phyloP scores from a whole-genome alignment of 202 grass and related monocot species.

The Carex sylvatica region DNA sequence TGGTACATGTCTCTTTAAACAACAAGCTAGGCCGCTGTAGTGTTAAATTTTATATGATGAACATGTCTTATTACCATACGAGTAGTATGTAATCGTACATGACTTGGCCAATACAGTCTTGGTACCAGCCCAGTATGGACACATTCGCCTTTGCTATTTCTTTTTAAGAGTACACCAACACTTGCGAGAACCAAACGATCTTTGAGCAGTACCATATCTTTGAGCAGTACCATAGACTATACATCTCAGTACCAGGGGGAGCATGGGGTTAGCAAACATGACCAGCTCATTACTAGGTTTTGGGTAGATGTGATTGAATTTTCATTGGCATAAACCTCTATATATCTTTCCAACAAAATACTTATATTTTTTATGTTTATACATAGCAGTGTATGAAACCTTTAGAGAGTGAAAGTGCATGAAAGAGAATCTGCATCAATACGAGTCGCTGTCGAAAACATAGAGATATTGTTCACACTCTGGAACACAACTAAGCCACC shows the following conservation, averaged over 20 bases:
- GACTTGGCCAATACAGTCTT: not conserved
- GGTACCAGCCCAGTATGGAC: not conserved
- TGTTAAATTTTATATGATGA: not conserved
- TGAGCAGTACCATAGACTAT: not conserved
- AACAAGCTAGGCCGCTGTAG: not conserved
- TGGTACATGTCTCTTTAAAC: too few species aligned
- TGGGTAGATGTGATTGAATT: not conserved
- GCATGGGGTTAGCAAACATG: not conserved
- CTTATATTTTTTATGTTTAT: conserved; percentile 3
- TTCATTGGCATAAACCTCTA: conserved; percentile 1
- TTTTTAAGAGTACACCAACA: not conserved
- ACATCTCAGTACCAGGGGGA: not conserved
- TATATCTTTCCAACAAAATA: not conserved
- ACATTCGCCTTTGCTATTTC: not conserved
- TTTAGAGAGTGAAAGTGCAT: not conserved
- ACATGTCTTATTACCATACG: conserved; percentile 8
- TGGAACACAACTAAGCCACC: conserved; percentile 51
- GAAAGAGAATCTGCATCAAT: conserved; percentile 43
- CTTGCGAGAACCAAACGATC: not conserved
- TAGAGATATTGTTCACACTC: conserved; percentile 47
- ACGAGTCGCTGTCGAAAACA: conserved; percentile 36
- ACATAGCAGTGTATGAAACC: not conserved
- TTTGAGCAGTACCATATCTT: not conserved
- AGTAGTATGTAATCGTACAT: not conserved
- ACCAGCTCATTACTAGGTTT: not conserved